phyloP scores from a whole-genome alignment of 2,329 filamentous ascomycete species.

The Phialophora tarda region DNA sequence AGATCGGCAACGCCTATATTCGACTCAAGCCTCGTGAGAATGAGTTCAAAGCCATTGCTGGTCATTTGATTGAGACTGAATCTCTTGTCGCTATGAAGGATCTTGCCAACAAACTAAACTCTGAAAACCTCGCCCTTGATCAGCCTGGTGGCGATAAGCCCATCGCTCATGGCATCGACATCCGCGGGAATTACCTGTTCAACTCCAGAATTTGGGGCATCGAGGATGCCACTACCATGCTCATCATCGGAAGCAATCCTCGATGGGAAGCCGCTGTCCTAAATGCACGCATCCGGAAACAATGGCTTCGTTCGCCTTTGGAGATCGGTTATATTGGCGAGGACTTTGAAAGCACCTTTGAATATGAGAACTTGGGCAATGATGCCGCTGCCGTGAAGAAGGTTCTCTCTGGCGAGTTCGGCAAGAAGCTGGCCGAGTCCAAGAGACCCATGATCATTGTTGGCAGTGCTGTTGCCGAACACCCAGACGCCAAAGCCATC shows the following conservation, averaged over 20 bases:
- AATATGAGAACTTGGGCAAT: conserved; percentile 86
- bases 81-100: conserved; percentile 97
- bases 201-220: conserved; percentile 95
- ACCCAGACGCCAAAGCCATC: conserved; percentile 86
- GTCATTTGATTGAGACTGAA: conserved; percentile 89
- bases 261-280: conserved; percentile 93
- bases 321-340: conserved; percentile 92
- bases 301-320: conserved; percentile 94
- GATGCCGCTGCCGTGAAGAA: conserved; percentile 82
- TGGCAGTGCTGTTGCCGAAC: conserved; percentile 89
- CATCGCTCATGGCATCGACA: conserved; percentile 87
- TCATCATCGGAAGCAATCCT: conserved; percentile 93
- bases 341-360: conserved; percentile 90
- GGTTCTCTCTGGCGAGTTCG: conserved; percentile 83
- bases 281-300: conserved; percentile 96
- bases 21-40: conserved; percentile 82
- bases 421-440: conserved; percentile 85
- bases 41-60: conserved; percentile 94
- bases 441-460: conserved; percentile 97
- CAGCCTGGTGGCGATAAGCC: conserved; percentile 83
- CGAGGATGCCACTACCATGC: conserved; percentile 89
- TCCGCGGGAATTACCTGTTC: conserved; percentile 94
- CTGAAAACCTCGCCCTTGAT: conserved; percentile 92
- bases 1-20: conserved; percentile 81
- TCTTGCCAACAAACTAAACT: conserved; percentile 92